Conservation (phyloP, 2,329 filamentous ascomycete species). For the Coleophoma crateriformis region DNA sequence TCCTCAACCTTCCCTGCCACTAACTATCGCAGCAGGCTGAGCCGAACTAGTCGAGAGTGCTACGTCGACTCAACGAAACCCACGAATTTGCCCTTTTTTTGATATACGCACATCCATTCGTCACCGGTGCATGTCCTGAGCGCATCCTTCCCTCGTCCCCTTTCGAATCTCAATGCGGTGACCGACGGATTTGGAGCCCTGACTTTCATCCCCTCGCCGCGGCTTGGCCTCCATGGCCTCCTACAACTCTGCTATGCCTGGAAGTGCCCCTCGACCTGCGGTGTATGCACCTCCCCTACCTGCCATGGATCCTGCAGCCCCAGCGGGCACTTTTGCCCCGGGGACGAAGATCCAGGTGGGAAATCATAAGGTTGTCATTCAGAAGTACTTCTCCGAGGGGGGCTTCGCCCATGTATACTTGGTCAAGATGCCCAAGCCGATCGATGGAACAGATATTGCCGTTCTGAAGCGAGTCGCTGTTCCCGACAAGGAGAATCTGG, state of each 20-base stretch:
- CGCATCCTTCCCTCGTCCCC: too few relatives aligned
- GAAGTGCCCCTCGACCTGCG: conserved; percentile 33
- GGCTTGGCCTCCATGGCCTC: conserved; percentile 30
- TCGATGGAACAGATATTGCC: conserved; percentile 30
- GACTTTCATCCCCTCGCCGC: conserved; percentile 11
- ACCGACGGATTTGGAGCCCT: conserved; percentile 11
- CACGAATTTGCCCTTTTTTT: not conserved
- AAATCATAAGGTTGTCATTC: conserved; percentile 85
- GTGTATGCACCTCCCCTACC: conserved; percentile 38
- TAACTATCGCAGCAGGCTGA: too few relatives aligned
- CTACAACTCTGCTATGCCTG: conserved; percentile 32
- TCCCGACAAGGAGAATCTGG: conserved; percentile 88
- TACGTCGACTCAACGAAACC: not conserved
- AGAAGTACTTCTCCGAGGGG: conserved; percentile 96
- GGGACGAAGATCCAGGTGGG: conserved; percentile 97
- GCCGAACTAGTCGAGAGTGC: too few relatives aligned
- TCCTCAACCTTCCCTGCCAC: too few relatives aligned
- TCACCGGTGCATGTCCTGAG: not conserved
- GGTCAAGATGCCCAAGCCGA: conserved; percentile 68
- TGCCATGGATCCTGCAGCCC: conserved; percentile 37
- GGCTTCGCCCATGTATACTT: conserved; percentile 98
- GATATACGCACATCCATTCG: not conserved
- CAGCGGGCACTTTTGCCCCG: conserved; percentile 83
- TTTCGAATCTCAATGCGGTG: conserved; percentile 23
- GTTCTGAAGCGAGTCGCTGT: conserved; percentile 76